Conservation (phyloP, 2,329 filamentous ascomycete species). For the Sclerotinia borealis region DNA sequence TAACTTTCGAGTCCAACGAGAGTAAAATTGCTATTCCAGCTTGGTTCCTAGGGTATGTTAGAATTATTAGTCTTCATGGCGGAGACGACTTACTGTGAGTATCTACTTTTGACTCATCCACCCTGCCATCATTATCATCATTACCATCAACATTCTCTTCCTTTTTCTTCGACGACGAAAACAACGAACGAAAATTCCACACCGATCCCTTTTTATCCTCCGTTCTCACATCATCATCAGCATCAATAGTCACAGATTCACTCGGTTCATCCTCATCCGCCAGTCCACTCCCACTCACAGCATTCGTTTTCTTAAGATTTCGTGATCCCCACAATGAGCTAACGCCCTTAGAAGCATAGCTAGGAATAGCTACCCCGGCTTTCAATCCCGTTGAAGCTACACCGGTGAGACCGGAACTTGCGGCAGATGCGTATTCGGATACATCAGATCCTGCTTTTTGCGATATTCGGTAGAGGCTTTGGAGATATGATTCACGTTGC, state of each 20-base stretch:
- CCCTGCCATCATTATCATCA: not conserved
- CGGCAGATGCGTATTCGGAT: conserved; percentile 4
- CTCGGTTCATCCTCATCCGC: not conserved
- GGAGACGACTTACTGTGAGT: not conserved
- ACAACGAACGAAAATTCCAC: not conserved
- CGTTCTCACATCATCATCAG: conserved; percentile 8
- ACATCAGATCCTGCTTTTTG: conserved; percentile 9
- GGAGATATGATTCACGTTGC: conserved; percentile 11
- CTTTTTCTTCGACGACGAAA: not conserved
- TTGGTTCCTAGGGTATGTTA: not conserved
- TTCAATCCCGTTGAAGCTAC: conserved; percentile 4
- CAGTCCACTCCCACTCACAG: not conserved
- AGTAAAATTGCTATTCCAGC: not conserved
- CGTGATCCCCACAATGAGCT: conserved; percentile 4
- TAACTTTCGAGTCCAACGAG: not conserved
- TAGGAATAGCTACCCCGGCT: conserved; percentile 1
- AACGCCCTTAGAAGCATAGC: conserved; percentile 7
- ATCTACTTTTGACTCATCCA: conserved; percentile 6
- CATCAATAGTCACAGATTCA: conserved; percentile 8
- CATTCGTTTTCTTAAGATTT: not conserved
- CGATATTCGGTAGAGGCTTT: conserved; percentile 8
- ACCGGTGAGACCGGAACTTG: not conserved
- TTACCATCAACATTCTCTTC: not conserved
- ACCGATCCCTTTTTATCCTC: conserved; percentile 2
- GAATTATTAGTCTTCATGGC: not conserved